phyloP scores from a whole-genome alignment of 805 yeast species.

The Cyberlindnera saturnus region DNA sequence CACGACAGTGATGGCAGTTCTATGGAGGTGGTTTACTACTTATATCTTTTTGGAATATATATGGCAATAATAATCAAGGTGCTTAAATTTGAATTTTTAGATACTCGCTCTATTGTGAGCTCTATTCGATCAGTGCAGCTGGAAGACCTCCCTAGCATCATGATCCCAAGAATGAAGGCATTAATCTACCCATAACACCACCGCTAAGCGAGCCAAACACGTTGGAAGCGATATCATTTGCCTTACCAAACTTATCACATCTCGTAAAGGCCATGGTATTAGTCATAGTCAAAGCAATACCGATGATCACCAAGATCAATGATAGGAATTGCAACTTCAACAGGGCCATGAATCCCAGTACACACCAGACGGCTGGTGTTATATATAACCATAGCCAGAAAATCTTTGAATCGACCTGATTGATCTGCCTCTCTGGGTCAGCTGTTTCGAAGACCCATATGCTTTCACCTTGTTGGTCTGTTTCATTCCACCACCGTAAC shows the following conservation, averaged over 20 bases:
- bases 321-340: slow-evolving; percentile 70
- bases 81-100: too few relatives aligned
- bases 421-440: slow-evolving; percentile 63
- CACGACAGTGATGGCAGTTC: too few relatives aligned
- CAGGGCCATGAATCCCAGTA: slow-evolving; percentile 70
- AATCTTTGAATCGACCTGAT: slow-evolving; percentile 85
- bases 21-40: too few relatives aligned
- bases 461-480: slow-evolving; percentile 42
- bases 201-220: slow-evolving; percentile 50
- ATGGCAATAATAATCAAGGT: too few relatives aligned
- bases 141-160: not conserved
- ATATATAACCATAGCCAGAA: slow-evolving; percentile 80
- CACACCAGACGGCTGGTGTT: slow-evolving; percentile 71
- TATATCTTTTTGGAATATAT: too few relatives aligned
- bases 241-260: slow-evolving; percentile 89
- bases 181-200: slow-evolving; percentile 40
- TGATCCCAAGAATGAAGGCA: slow-evolving; percentile 21
- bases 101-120: too few relatives aligned
- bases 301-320: slow-evolving; percentile 57
- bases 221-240: slow-evolving; percentile 57
- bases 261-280: slow-evolving; percentile 87
- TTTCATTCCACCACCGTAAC: slow-evolving; percentile 95
- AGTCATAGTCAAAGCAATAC: slow-evolving; percentile 66
- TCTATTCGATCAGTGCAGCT: too few relatives aligned
- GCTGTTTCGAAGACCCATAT: slow-evolving; percentile 86